phyloP scores from a whole-genome alignment of 2,329 filamentous ascomycete species.

The Thelonectria discophora region DNA sequence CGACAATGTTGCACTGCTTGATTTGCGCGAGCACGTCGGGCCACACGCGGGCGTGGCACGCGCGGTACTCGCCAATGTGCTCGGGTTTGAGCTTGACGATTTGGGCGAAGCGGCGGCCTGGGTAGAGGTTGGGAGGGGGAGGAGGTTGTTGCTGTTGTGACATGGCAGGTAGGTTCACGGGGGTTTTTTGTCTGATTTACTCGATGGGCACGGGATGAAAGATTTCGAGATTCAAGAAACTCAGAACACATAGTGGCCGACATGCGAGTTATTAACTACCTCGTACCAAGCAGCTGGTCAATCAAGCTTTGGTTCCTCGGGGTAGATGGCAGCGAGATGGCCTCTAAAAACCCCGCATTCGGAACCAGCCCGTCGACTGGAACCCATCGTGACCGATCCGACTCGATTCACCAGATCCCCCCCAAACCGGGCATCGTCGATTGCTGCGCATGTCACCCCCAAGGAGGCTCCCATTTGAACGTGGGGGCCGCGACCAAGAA shows the following conservation, averaged over 20 bases:
- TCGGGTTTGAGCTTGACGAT: conserved; percentile 77
- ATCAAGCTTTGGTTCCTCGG: conserved; percentile 23
- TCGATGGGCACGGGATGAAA: not conserved
- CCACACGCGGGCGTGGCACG: conserved; percentile 78
- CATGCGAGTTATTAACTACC: too few species aligned
- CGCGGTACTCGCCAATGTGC: conserved; percentile 74
- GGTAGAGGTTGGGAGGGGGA: conserved; percentile 37
- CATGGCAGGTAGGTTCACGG: not conserved
- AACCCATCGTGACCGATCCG: conserved; percentile 2
- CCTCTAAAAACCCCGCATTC: conserved; percentile 30
- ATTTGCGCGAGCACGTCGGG: conserved; percentile 81
- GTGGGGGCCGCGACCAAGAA: not conserved
- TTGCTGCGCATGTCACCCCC: not conserved
- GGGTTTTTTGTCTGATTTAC: too few species aligned
- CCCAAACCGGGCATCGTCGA: not conserved
- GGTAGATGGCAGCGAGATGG: conserved; percentile 31
- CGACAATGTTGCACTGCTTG: conserved; percentile 75
- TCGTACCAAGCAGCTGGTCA: not conserved
- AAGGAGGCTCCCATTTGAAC: not conserved
- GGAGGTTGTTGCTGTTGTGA: not conserved
- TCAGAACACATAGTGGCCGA: too few species aligned
- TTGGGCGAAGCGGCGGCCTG: conserved; percentile 71
- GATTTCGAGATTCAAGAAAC: not conserved
- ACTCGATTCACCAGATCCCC: too few species aligned
- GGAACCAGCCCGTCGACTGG: not conserved